A percentile compares a stretch with the other conserved stretches of the same genome.
phyloP scores from a whole-genome alignment of 345 rosid species.

The Litchi chinensis region DNA sequence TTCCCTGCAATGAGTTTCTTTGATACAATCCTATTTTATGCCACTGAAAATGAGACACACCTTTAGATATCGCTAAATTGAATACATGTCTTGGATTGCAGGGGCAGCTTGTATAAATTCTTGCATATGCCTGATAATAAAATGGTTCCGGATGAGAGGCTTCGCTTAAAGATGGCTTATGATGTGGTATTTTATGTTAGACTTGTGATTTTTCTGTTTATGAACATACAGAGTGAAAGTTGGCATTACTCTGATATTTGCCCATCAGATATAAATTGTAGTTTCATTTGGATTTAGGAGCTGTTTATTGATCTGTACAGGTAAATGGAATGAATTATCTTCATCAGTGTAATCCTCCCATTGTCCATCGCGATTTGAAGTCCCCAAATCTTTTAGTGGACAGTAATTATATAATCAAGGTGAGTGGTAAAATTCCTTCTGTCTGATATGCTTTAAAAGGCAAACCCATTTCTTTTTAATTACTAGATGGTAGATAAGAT shows the following conservation, averaged over 20 bases:
- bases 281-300: constrained; percentile 17
- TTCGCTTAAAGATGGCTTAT: constrained; percentile 54
- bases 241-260: not conserved
- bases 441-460: not conserved
- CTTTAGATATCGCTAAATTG: constrained; percentile 2
- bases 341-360: constrained; percentile 55
- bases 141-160: constrained; percentile 36
- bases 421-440: constrained; percentile 29
- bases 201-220: constrained; percentile 8
- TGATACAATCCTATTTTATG: not conserved
- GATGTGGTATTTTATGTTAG: constrained; percentile 47
- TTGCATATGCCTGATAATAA: constrained; percentile 47
- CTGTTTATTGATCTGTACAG: constrained; percentile 37
- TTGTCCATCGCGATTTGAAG: constrained; percentile 62
- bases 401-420: constrained; percentile 53
- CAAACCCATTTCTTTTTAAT: constrained; percentile 10
- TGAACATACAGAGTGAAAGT: not conserved
- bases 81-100: constrained; percentile 28
- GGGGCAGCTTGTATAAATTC: constrained; percentile 52
- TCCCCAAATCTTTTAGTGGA: constrained; percentile 61
- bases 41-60: not conserved
- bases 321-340: constrained; percentile 88
- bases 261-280: not conserved
- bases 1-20: constrained; percentile 9
- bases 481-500: not conserved